Conservation (phyloP, 2,329 filamentous ascomycete genomes). For the Calcarisporium arbuscula region DNA sequence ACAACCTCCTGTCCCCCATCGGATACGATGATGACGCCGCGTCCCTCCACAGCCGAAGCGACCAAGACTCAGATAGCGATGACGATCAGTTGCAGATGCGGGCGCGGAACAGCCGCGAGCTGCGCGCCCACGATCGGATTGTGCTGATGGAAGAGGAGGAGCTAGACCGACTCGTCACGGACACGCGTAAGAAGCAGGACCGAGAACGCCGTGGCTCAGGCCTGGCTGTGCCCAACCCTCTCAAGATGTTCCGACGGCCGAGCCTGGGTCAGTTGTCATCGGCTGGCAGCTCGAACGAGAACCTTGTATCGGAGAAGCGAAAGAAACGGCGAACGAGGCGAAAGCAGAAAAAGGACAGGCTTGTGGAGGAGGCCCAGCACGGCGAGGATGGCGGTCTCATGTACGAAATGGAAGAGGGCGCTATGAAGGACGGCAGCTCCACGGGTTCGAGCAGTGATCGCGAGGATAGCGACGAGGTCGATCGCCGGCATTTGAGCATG, state of each 20-base stretch:
- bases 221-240: conserved; percentile 43
- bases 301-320: conserved; percentile 44
- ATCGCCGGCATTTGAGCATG: conserved; percentile 45
- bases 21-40: conserved; percentile 64
- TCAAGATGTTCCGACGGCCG: conserved; percentile 33
- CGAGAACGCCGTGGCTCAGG: conserved; percentile 43
- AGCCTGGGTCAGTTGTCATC: conserved; percentile 28
- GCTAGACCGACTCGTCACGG: conserved; percentile 52
- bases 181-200: conserved; percentile 44
- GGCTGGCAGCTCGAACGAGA: conserved; percentile 40
- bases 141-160: conserved; percentile 74
- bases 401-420: conserved; percentile 86
- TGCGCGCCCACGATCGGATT: conserved; percentile 61
- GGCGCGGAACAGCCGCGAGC: conserved; percentile 62
- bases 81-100: conserved; percentile 63
- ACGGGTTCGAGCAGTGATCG: conserved; percentile 58
- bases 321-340: conserved; percentile 42
- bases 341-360: conserved; percentile 45
- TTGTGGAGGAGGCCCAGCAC: conserved; percentile 46
- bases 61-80: conserved; percentile 71
- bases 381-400: conserved; percentile 72
- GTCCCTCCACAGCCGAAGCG: conserved; percentile 59
- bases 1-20: conserved; percentile 52
- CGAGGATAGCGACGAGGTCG: conserved; percentile 52
- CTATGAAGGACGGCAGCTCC: conserved; percentile 58